Conservation (phyloP, 108 stramenopile species). For the Skeletonema marinoi region DNA sequence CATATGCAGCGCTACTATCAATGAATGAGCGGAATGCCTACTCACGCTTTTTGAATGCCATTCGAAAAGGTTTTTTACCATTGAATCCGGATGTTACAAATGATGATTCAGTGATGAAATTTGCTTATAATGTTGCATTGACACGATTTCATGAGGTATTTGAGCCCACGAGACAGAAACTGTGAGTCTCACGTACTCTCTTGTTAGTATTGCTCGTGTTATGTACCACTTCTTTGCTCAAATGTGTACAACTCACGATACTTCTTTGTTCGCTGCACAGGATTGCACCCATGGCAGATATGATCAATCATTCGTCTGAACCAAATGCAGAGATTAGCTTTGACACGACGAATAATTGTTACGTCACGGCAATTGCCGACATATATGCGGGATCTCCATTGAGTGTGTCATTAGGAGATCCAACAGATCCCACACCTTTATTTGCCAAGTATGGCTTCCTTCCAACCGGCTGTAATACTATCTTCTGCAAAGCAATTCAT, state of each 20-base stretch:
- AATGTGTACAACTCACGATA: constrained; percentile 40
- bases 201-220: too few relatives aligned
- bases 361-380: constrained; percentile 35
- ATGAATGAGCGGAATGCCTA: constrained; percentile 37
- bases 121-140: constrained; percentile 44
- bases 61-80: constrained; percentile 3
- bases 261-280: not conserved
- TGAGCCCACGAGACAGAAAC: not conserved
- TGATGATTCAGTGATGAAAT: constrained; percentile 28
- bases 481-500: constrained; percentile 57
- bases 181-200: constrained; percentile 5
- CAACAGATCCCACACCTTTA: constrained; percentile 48
- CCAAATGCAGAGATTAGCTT: constrained; percentile 44
- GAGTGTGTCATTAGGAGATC: constrained; percentile 35
- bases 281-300: constrained; percentile 44
- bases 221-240: too few relatives aligned
- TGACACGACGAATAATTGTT: constrained; percentile 41
- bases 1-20: constrained; percentile 42
- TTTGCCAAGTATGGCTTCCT: constrained; percentile 55
- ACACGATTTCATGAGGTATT: constrained; percentile 39
- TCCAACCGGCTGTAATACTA: constrained; percentile 42
- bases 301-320: constrained; percentile 48
- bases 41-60: constrained; percentile 46
- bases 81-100: constrained; percentile 27
- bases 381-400: constrained; percentile 41